Percentiles rank a stretch among this genome's conserved stretches.
phyloP scores from a whole-genome alignment of 805 yeast species.

The Wickerhamomyces bisporus region DNA sequence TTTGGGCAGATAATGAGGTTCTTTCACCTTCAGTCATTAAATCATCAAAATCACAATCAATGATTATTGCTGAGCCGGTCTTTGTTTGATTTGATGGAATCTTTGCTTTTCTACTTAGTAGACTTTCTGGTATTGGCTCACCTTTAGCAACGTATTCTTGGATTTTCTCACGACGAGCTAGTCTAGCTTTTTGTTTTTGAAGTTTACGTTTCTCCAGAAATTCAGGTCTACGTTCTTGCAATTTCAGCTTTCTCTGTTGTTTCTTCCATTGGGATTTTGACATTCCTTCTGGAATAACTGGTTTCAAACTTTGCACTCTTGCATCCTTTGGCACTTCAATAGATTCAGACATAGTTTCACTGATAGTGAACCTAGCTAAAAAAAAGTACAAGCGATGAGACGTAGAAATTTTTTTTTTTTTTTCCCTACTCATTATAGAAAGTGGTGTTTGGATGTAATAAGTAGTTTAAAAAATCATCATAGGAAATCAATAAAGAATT shows the following conservation, averaged over 20 bases:
- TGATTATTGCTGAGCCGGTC: slow-evolving; percentile 50
- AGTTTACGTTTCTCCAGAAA: slow-evolving; percentile 47
- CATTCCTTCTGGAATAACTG: slow-evolving; percentile 74
- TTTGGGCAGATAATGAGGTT: slow-evolving; percentile 70
- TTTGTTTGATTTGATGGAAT: slow-evolving; percentile 37
- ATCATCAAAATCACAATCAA: slow-evolving; percentile 91
- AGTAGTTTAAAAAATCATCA: too few species aligned
- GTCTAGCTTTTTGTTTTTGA: slow-evolving; percentile 45
- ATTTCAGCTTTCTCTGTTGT: slow-evolving; percentile 48
- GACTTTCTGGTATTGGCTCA: slow-evolving; percentile 34
- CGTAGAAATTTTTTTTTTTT: background rate
- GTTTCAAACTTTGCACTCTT: slow-evolving; percentile 7
- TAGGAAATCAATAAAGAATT: too few species aligned
- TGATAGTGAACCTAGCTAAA: too few species aligned
- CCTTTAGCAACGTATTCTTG: slow-evolving; percentile 32
- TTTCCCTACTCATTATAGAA: too few species aligned
- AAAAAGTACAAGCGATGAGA: too few species aligned
- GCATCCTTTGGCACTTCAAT: background rate
- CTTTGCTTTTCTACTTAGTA: slow-evolving; percentile 32
- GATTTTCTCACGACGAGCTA: slow-evolving; percentile 33
- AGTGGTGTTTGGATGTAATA: too few species aligned
- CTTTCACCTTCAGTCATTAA: slow-evolving; percentile 73
- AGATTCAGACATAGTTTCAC: slow-evolving; percentile 3
- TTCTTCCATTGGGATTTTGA: slow-evolving; percentile 83
- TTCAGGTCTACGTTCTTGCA: slow-evolving; percentile 63